A percentile compares a stretch with the other conserved stretches of the same genome.
Evolutionary conservation across 768 basidiomycete species (phyloP).

Genomic region (Mycena haematopus): DNA sequence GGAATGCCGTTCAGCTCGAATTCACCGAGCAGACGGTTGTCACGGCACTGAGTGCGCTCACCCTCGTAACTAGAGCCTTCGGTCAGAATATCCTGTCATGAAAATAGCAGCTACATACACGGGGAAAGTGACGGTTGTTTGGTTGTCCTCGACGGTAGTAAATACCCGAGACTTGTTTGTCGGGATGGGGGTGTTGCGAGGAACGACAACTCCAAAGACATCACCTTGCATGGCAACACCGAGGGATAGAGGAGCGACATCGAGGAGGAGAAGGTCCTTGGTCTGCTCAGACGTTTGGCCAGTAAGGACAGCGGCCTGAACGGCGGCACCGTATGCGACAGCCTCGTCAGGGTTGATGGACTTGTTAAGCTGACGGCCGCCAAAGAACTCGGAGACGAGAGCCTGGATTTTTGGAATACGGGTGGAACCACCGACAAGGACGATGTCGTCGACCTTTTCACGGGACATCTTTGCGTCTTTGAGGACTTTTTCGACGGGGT

Average conservation of each 20-base stretch:
- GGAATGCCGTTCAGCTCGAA: slow-evolving; percentile 99
- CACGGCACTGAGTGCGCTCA: slow-evolving; percentile 99
- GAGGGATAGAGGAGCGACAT: slow-evolving; percentile 97
- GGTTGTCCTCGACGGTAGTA: slow-evolving; percentile 99
- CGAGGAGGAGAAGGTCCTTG: slow-evolving; percentile 96
- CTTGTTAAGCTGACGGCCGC: slow-evolving; percentile 98
- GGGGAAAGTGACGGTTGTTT: slow-evolving; percentile 99
- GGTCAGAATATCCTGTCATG: slow-evolving; percentile 1
- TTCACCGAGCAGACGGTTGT: slow-evolving; percentile 98
- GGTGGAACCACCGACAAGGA: slow-evolving; percentile 99
- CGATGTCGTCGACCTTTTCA: slow-evolving; percentile 98
- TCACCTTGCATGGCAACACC: slow-evolving; percentile 99
- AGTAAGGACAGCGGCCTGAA: slow-evolving; percentile 98
- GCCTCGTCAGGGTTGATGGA: slow-evolving; percentile 99
- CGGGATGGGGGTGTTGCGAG: slow-evolving; percentile 99
- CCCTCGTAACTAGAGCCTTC: slow-evolving; percentile 83
- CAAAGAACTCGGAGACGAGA: slow-evolving; percentile 98
- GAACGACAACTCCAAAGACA: slow-evolving; percentile 99
- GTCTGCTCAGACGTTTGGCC: slow-evolving; percentile 99
- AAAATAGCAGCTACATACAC: slow-evolving; percentile 59
- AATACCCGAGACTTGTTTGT: slow-evolving; percentile 99
- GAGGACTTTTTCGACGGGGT: slow-evolving; percentile 98
- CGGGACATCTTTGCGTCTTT: slow-evolving; percentile 99
- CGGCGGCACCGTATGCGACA: slow-evolving; percentile 99
- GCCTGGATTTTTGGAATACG: slow-evolving; percentile 99